Evolutionary conservation across 305 asterid genomes (phyloP).

Genomic region (Fraxinus dipetala): DNA sequence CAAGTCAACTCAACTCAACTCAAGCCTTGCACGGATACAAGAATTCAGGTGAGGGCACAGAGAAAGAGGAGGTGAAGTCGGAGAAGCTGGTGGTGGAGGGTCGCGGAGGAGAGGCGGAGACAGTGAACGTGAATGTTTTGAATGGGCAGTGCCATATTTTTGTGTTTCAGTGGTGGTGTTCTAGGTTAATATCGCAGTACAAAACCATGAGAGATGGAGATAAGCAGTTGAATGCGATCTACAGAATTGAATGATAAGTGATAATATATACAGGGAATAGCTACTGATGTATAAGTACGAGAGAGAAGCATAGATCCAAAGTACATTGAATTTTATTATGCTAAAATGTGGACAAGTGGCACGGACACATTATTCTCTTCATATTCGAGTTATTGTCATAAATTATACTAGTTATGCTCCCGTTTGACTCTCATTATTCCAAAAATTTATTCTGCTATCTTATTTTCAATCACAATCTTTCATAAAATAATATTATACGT

Average conservation of each 20-base stretch:
- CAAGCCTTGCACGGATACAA: not conserved
- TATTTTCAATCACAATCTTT: too few species aligned
- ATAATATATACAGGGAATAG: not conserved
- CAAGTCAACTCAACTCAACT: not conserved
- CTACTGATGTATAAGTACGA: slow-evolving; percentile 4
- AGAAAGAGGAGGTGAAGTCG: slow-evolving; percentile 39
- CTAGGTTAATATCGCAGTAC: not conserved
- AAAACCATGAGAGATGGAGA: slow-evolving; percentile 11
- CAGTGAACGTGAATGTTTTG: not conserved
- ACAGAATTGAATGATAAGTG: slow-evolving; percentile 20
- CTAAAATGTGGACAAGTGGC: not conserved
- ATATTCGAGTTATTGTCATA: not conserved
- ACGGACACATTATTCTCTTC: not conserved
- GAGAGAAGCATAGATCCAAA: not conserved
- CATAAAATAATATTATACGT: too few species aligned
- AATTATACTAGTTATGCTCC: not conserved
- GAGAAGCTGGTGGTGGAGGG: slow-evolving; percentile 28
- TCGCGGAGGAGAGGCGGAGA: slow-evolving; percentile 25
- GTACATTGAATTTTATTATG: not conserved
- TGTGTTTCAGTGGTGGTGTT: not conserved
- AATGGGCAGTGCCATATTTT: not conserved
- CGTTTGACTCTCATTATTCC: too few species aligned
- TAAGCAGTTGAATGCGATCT: not conserved
- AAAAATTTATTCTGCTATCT: too few species aligned
- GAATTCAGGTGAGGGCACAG: slow-evolving; percentile 34